A percentile compares a stretch with the other conserved stretches of the same genome.
phyloP scores from a whole-genome alignment of 768 basidiomycete genomes.

The Gloeostereum incarnatum region DNA sequence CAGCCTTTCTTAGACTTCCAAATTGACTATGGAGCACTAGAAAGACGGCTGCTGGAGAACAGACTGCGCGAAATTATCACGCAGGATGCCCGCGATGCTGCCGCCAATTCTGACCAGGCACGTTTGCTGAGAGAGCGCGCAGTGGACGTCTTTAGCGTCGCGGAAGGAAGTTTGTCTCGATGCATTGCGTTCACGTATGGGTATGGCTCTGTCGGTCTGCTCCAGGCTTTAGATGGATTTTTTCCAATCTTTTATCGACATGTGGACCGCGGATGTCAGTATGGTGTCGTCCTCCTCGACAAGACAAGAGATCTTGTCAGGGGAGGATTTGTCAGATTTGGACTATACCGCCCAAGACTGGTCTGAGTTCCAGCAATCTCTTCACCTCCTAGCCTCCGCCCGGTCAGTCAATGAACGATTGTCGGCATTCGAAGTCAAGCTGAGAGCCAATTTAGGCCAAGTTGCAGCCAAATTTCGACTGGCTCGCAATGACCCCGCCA shows the following conservation, averaged over 20 bases:
- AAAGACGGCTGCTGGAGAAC: constrained; percentile 60
- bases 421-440: constrained; percentile 55
- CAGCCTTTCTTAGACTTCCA: constrained; percentile 94
- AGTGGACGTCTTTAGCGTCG: constrained; percentile 63
- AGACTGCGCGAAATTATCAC: constrained; percentile 40
- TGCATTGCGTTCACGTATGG: constrained; percentile 84
- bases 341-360: constrained; percentile 90
- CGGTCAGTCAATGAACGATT: constrained; percentile 66
- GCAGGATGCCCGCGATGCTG: constrained; percentile 29
- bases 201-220: constrained; percentile 67
- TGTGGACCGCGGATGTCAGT: constrained; percentile 45
- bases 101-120: constrained; percentile 36
- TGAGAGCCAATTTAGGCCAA: constrained; percentile 50
- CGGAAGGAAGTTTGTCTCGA: constrained; percentile 72
- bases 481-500: constrained; percentile 41
- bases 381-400: constrained; percentile 80
- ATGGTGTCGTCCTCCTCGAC: constrained; percentile 20
- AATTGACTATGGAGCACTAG: constrained; percentile 71
- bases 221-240: constrained; percentile 68
- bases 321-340: constrained; percentile 63
- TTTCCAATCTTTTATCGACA: constrained; percentile 61
- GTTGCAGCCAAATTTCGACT: constrained; percentile 51
- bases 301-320: constrained; percentile 21
- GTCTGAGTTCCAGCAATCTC: constrained; percentile 71
- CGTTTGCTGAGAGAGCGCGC: constrained; percentile 67